A percentile compares a stretch with the other conserved stretches of the same genome.
Evolutionary conservation across 805 yeast genomes (phyloP).

Genomic region (Grigorovia humatica): DNA sequence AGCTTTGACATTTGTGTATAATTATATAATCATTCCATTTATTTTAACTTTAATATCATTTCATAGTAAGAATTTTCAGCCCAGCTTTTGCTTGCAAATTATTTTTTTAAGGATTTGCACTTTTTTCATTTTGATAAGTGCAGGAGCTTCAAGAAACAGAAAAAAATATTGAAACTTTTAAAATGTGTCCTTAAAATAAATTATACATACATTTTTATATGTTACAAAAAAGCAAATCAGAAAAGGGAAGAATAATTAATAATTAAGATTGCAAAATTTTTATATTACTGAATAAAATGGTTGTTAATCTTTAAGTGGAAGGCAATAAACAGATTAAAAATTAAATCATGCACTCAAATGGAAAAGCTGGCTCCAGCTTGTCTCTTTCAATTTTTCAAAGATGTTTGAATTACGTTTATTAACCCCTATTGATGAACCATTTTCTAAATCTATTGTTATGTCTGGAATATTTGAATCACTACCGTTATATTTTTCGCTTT

Average conservation of each 20-base stretch:
- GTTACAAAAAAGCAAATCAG: not conserved
- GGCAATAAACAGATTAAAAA: not conserved
- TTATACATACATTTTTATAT: not conserved
- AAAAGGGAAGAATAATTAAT: not conserved
- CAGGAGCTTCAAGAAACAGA: not conserved
- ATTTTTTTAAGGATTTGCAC: not conserved
- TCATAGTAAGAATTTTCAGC: not conserved
- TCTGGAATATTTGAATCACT: not conserved
- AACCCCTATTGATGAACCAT: not conserved
- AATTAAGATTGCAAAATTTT: too few relatives aligned
- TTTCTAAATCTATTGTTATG: not conserved
- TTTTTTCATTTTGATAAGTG: not conserved
- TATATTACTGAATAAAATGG: too few relatives aligned
- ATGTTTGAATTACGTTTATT: not conserved
- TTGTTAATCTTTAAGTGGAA: too few relatives aligned
- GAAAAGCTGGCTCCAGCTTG: constrained; percentile 2
- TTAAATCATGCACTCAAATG: not conserved
- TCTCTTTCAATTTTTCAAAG: not conserved
- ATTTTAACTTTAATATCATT: not conserved
- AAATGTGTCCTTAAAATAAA: not conserved
- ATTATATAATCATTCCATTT: not conserved
- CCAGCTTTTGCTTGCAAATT: not conserved
- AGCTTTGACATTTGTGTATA: not conserved
- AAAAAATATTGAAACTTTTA: too few relatives aligned
- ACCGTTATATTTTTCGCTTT: not conserved